Conservation (phyloP, 495 filamentous ascomycete species). For the Cryomyces minteri region DNA sequence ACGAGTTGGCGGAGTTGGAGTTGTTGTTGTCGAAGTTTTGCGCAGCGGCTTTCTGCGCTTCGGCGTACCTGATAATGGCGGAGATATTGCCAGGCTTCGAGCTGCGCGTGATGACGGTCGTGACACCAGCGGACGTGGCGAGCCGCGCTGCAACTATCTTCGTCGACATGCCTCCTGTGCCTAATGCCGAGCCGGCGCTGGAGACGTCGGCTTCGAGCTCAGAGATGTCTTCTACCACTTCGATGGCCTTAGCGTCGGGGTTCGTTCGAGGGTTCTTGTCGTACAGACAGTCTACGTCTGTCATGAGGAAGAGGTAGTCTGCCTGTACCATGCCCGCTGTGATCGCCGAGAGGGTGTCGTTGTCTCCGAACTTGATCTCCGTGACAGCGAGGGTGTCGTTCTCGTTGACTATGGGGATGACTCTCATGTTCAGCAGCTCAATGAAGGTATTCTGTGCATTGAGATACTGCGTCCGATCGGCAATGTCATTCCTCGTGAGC, state of each 20-base stretch:
- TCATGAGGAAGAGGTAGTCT: slow-evolving; percentile 96
- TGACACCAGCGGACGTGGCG: slow-evolving; percentile 87
- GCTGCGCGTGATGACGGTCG: slow-evolving; percentile 81
- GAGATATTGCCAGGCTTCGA: slow-evolving; percentile 85
- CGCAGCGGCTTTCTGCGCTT: slow-evolving; percentile 24
- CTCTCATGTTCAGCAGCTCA: slow-evolving; percentile 83
- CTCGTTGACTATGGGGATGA: slow-evolving; percentile 96
- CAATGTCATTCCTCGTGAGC: slow-evolving; percentile 91
- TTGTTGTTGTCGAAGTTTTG: background rate
- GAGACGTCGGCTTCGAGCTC: slow-evolving; percentile 82
- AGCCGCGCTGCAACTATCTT: slow-evolving; percentile 92
- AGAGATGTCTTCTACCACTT: slow-evolving; percentile 79
- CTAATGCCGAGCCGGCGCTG: slow-evolving; percentile 67
- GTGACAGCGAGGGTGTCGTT: slow-evolving; percentile 94
- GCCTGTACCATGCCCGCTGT: slow-evolving; percentile 95
- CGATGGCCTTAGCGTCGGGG: slow-evolving; percentile 72
- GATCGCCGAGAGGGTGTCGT: slow-evolving; percentile 91
- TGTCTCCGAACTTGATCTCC: slow-evolving; percentile 99
- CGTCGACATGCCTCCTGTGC: slow-evolving; percentile 96
- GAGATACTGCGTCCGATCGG: slow-evolving; percentile 86
- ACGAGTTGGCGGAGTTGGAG: background rate
- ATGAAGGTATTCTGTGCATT: slow-evolving; percentile 90
- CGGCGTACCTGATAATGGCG: slow-evolving; percentile 67
- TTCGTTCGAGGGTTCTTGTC: slow-evolving; percentile 81
- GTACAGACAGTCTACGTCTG: slow-evolving; percentile 93